Conservation (phyloP, 495 filamentous ascomycete species). For the Neurospora sp. region DNA sequence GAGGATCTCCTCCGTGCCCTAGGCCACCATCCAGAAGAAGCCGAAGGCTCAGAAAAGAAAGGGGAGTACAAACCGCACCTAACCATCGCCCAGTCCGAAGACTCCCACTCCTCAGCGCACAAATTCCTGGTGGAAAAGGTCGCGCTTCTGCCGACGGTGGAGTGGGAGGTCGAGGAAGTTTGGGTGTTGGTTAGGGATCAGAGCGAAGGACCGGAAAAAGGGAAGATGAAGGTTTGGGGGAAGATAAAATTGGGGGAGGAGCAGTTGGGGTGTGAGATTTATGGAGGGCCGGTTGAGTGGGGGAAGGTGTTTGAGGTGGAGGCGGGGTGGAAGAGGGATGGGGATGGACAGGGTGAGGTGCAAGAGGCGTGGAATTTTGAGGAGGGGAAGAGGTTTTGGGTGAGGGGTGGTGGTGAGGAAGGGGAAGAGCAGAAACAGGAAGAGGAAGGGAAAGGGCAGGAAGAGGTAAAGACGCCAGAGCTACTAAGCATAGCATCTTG, state of each 20-base stretch:
- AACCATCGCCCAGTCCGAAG: slow-evolving; percentile 44
- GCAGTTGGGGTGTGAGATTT: neutral
- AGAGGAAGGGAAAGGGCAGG: slow-evolving; percentile 1
- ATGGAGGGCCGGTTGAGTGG: slow-evolving; percentile 3
- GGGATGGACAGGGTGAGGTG: neutral
- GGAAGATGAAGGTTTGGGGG: slow-evolving; percentile 37
- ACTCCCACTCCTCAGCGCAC: slow-evolving; percentile 20
- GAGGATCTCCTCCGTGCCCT: no score
- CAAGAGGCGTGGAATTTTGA: slow-evolving; percentile 4
- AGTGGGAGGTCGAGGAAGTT: slow-evolving; percentile 34
- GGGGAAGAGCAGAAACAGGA: slow-evolving; percentile 8
- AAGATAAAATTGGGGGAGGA: slow-evolving; percentile 18
- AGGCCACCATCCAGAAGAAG: neutral
- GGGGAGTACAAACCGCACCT: slow-evolving; percentile 32
- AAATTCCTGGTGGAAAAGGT: slow-evolving; percentile 37
- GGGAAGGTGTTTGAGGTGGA: slow-evolving; percentile 6
- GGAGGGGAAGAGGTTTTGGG: neutral
- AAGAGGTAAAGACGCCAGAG: slow-evolving; percentile 1
- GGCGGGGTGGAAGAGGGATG: neutral
- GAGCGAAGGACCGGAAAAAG: slow-evolving; percentile 7
- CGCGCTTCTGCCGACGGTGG: slow-evolving; percentile 21
- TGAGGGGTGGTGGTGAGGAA: neutral
- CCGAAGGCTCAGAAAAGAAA: neutral
- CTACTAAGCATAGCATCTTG: slow-evolving; percentile 39
- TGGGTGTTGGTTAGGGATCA: slow-evolving; percentile 37